These are phyloP conservation scores for Eucalyptus tenuipes DNA, from an alignment of 345 rosid species.

Conservation along the genomic window DNA sequence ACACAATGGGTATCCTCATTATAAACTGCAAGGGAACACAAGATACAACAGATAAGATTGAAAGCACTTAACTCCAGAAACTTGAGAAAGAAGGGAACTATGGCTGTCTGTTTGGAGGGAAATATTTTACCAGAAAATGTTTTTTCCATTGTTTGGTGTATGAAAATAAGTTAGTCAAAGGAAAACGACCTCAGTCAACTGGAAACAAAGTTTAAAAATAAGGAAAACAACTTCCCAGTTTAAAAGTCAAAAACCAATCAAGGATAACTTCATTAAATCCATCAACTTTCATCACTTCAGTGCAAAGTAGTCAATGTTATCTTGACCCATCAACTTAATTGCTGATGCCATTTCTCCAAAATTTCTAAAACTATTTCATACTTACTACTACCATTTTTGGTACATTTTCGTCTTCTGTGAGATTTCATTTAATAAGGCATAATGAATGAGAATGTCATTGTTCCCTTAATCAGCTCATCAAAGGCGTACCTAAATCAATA, in stretches of 20 bases:
- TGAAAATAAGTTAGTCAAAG: background rate
- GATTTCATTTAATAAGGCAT: background rate
- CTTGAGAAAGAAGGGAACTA: background rate
- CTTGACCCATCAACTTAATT: background rate
- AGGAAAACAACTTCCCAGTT: background rate
- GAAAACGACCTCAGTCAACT: background rate
- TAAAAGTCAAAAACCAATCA: background rate
- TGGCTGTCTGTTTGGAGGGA: background rate
- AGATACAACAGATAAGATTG: background rate
- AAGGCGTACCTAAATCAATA: background rate
- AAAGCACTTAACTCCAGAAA: background rate
- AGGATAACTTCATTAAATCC: background rate
- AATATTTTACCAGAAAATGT: background rate
- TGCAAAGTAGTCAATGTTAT: background rate
- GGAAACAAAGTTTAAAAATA: background rate
- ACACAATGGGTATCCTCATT: constrained; percentile 57
- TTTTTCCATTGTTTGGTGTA: background rate
- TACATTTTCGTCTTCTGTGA: background rate
- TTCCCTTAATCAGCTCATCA: background rate
- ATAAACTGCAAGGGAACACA: constrained; percentile 26
- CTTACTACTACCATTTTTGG: background rate
- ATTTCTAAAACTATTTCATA: background rate
- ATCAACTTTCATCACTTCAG: background rate
- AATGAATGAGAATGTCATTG: background rate
- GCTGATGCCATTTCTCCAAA: background rate